phyloP scores from a whole-genome alignment of 2,329 filamentous ascomycete species.

The Colletotrichum graminicola region DNA sequence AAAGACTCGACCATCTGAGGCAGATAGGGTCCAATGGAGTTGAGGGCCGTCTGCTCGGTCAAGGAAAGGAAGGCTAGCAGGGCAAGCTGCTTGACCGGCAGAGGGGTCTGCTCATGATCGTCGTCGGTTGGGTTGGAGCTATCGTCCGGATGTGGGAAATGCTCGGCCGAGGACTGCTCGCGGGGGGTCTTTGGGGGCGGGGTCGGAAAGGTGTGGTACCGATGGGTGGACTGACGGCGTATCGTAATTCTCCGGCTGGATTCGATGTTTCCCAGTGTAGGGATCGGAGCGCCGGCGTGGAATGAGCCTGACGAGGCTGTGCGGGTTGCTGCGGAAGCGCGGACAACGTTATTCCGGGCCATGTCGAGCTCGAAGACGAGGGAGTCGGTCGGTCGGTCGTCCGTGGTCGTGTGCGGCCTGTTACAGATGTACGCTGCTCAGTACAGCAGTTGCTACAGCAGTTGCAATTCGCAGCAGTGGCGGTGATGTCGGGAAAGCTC shows the following conservation, averaged over 20 bases:
- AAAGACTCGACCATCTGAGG: conserved; percentile 92
- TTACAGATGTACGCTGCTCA: neutral
- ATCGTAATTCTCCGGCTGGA: conserved; percentile 43
- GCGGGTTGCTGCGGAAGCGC: conserved; percentile 32
- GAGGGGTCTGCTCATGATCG: conserved; percentile 73
- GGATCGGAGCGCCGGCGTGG: conserved; percentile 65
- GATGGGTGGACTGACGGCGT: conserved; percentile 61
- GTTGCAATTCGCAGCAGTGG: conserved; percentile 2
- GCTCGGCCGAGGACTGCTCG: conserved; percentile 55
- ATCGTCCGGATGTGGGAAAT: conserved; percentile 45
- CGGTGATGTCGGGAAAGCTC: conserved; percentile 31
- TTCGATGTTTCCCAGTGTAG: conserved; percentile 48
- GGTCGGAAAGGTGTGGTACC: conserved; percentile 87
- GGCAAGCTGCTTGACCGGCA: conserved; percentile 85
- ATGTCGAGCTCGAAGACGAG: conserved; percentile 15
- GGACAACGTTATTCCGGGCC: conserved; percentile 29
- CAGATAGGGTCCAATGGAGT: conserved; percentile 95
- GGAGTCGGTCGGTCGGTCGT: neutral
- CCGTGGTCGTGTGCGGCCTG: neutral
- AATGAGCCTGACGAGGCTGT: conserved; percentile 60
- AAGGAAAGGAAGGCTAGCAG: conserved; percentile 90
- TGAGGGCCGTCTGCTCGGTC: conserved; percentile 94
- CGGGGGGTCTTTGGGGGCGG: conserved; percentile 77
- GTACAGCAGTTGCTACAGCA: neutral
- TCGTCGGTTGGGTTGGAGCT: conserved; percentile 48